Conservation (phyloP, 345 rosid species). For the Draba incana region DNA sequence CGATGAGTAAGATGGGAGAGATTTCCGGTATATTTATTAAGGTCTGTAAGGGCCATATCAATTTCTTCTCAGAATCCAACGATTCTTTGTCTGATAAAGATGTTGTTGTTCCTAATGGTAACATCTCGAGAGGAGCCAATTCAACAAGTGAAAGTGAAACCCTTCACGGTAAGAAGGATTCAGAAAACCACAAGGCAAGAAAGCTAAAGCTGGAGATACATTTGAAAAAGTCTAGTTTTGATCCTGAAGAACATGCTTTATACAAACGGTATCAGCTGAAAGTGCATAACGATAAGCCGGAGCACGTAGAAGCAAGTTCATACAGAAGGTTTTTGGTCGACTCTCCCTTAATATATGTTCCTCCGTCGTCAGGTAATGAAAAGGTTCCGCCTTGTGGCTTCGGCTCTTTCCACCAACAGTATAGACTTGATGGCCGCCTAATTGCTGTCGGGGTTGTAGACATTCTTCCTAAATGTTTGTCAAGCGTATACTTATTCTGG, state of each 20-base stretch:
- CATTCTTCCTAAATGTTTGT: no score
- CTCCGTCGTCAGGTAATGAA: no score
- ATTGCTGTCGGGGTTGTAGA: no score
- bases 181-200: constrained; percentile 43
- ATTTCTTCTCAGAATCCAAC: constrained; percentile 53
- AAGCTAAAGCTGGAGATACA: constrained; percentile 73
- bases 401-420: no score
- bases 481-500: no score
- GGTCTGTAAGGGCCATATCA: constrained; percentile 86
- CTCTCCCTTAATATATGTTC: no score
- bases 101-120: constrained; percentile 44
- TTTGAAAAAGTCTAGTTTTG: constrained; percentile 85
- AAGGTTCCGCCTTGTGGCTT: no score
- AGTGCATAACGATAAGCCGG: no score
- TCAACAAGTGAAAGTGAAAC: constrained; percentile 47
- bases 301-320: no score
- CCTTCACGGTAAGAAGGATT: constrained; percentile 44
- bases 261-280: no score
- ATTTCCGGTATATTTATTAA: constrained; percentile 49
- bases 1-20: constrained; percentile 47
- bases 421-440: no score
- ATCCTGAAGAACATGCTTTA: constrained; percentile 81
- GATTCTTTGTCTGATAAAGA: constrained; percentile 41
- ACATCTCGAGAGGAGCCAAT: constrained; percentile 50
- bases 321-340: no score